These are phyloP conservation scores for Collybiopsis luxurians DNA, from an alignment of 768 basidiomycete species.

Conservation along the genomic window DNA sequence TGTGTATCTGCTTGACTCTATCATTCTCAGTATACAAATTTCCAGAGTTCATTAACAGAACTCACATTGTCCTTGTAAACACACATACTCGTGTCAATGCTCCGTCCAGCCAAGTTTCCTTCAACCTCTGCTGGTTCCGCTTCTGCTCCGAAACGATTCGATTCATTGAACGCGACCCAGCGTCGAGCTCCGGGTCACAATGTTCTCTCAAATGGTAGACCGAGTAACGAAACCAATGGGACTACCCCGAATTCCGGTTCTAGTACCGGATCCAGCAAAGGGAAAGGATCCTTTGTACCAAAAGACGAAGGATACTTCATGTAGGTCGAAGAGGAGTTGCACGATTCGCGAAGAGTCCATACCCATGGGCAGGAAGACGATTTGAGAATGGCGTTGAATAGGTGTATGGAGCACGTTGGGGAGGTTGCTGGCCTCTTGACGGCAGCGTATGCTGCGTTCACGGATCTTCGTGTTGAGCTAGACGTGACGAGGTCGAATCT, in stretches of 20 bases:
- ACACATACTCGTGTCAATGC: no score
- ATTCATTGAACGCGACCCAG: slow-evolving; percentile 46
- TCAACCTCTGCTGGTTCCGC: background rate
- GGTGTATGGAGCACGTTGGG: slow-evolving; percentile 65
- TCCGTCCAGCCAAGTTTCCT: background rate
- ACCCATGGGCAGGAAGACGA: slow-evolving; percentile 80
- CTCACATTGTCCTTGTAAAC: no score
- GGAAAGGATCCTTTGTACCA: slow-evolving; percentile 10
- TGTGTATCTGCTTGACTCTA: no score
- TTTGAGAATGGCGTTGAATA: slow-evolving; percentile 61
- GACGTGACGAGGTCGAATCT: slow-evolving; percentile 89
- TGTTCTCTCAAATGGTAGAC: background rate
- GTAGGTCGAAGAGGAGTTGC: slow-evolving; percentile 70
- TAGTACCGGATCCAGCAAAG: slow-evolving; percentile 21
- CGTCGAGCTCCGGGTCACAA: slow-evolving; percentile 21
- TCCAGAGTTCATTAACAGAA: no score
- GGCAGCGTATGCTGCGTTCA: slow-evolving; percentile 66
- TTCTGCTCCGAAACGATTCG: slow-evolving; percentile 15
- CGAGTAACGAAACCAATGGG: background rate
- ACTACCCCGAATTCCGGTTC: no score
- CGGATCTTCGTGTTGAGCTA: slow-evolving; percentile 81
- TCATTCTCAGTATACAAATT: no score
- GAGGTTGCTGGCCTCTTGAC: slow-evolving; percentile 68
- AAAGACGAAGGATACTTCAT: slow-evolving; percentile 31
- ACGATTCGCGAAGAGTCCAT: slow-evolving; percentile 65